Conservation (phyloP, 192 early-diverging fungal genomes). For the Coemansia erecta region DNA sequence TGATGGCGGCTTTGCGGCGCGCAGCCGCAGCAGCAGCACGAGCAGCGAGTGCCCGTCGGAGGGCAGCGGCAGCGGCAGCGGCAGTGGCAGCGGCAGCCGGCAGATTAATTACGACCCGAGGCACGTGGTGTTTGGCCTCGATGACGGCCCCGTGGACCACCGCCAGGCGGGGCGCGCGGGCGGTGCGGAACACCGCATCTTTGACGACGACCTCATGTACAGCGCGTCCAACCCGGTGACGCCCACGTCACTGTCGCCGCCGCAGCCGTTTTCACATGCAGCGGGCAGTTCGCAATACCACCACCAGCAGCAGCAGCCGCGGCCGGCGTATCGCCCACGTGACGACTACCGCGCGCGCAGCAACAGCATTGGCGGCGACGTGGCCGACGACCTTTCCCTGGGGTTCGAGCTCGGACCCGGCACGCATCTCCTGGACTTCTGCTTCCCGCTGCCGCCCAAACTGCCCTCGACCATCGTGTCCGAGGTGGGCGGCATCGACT, state of each 20-base stretch:
- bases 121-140: neutral
- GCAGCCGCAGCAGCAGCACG: slow-evolving; percentile 15
- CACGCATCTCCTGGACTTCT: slow-evolving; percentile 31
- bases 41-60: slow-evolving; percentile 10
- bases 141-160: too few species aligned
- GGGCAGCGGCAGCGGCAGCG: neutral
- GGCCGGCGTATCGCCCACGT: too few species aligned
- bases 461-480: slow-evolving; percentile 40
- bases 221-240: too few species aligned
- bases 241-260: neutral
- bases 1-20: neutral
- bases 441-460: slow-evolving; percentile 24
- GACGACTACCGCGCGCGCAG: neutral
- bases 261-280: neutral
- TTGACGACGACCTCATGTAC: neutral
- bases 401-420: slow-evolving; percentile 23
- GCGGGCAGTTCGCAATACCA: neutral
- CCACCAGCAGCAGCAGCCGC: neutral
- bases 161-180: too few species aligned
- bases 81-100: neutral
- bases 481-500: slow-evolving; percentile 36
- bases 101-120: neutral
- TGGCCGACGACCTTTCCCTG: neutral
- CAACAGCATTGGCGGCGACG: neutral
- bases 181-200: neutral